Percentiles rank a stretch among this genome's conserved stretches.
Evolutionary conservation across 805 yeast genomes (phyloP).

Genomic region (Saturnispora galanensis): DNA sequence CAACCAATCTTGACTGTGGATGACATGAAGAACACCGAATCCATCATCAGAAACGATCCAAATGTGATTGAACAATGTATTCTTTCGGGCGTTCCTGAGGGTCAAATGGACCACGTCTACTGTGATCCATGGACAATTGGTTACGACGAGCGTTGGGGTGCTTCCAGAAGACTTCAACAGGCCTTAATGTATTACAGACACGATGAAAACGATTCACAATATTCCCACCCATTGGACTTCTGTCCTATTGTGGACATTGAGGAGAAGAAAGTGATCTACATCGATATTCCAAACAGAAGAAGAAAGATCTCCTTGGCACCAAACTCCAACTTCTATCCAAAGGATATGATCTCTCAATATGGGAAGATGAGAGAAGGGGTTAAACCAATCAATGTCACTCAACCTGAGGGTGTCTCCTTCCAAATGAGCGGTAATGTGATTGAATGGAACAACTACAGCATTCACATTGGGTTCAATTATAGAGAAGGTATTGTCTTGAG

Average conservation of each 20-base stretch:
- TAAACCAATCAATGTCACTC: conserved; percentile 61
- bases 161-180: conserved; percentile 65
- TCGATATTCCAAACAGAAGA: conserved; percentile 69
- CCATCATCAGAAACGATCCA: conserved; percentile 59
- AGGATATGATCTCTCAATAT: conserved; percentile 48
- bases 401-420: conserved; percentile 79
- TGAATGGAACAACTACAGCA: conserved; percentile 68
- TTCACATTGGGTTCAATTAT: conserved; percentile 78
- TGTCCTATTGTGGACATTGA: conserved; percentile 76
- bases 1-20: conserved; percentile 69
- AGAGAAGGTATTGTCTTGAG: conserved; percentile 77
- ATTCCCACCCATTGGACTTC: conserved; percentile 68
- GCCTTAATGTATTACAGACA: conserved; percentile 72
- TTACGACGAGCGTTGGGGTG: conserved; percentile 65
- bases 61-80: conserved; percentile 64
- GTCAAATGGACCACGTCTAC: conserved; percentile 50
- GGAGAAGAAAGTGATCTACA: conserved; percentile 54
- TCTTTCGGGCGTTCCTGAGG: conserved; percentile 55
- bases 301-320: conserved; percentile 59
- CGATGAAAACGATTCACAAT: conserved; percentile 61
- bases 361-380: conserved; percentile 56
- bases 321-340: conserved; percentile 63
- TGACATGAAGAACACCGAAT: conserved; percentile 56
- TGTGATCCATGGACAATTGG: conserved; percentile 65
- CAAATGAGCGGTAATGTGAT: conserved; percentile 58